Evolutionary conservation across 106 monocot species (phyloP), one percentile per base, ranked within the genome.

Genomic region (Platanthera zijinensis): DNA sequence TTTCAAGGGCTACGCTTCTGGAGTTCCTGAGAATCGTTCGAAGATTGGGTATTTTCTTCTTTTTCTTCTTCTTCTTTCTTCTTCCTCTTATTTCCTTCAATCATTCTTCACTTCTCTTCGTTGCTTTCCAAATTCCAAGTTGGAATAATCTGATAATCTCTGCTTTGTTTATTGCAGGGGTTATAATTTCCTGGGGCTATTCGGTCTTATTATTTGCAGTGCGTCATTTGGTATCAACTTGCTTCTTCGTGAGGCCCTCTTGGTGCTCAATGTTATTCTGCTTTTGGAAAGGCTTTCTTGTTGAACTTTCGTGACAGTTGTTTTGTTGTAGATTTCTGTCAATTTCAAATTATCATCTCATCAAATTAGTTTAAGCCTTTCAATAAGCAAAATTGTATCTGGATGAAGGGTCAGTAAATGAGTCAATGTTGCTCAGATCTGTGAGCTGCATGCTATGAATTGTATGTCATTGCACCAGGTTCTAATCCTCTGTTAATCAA

Each of bases 1-100:
- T 81, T 96, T 96, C 85, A 90, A 79, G 83, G 92, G 92, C 13
- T 96, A 96, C 82, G 82, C 96, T 82, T 85, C 85, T 28, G 96
- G 96, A 8, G 73, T 86, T 14, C 91, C 96, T 0, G 87, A 84
- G 17, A 93, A 91, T 72, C 82, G 96, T 22, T 78, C 89, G 70
- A 93, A 87, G 82, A 64, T 88, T 51, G 89, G 89, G 95, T 94
- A 85, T 17, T 70, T 53, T 46, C 10, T 49, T 14, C 11, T 51
- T 25, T n/a, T n/a, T n/a, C n/a, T n/a, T n/a, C n/a, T 53, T 53
- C 10, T 11, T 54, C 15, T 54, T 66, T 10, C n/a, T 25, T 0
- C 12, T 32, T 66, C 7, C 0, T 10, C 1, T 22, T 17, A 10
- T 66, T 1, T 3, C 6, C 6, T 22, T 17, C 10, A 66, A 66